phyloP scores from a whole-genome alignment of 2,329 filamentous ascomycete species.

The Phaeosphaeria sp. region DNA sequence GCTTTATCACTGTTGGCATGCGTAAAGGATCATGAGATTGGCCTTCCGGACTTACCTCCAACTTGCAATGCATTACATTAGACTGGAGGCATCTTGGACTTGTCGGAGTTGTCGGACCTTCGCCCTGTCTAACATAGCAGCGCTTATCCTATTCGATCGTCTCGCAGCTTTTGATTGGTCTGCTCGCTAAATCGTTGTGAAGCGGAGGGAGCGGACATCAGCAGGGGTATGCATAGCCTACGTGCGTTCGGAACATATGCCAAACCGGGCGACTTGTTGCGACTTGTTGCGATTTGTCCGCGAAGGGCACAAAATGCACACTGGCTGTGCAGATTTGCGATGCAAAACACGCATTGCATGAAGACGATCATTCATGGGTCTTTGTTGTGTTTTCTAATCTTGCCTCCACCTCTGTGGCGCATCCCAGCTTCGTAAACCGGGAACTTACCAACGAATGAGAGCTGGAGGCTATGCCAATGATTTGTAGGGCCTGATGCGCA shows the following conservation, averaged over 20 bases:
- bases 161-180: not conserved
- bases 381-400: not conserved
- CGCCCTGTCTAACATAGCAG: not conserved
- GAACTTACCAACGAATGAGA: too few species aligned
- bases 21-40: not conserved
- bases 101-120: not conserved
- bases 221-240: conserved; percentile 1
- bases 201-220: too few species aligned
- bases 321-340: not conserved
- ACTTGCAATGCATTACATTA: not conserved
- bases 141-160: not conserved
- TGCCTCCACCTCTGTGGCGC: not conserved
- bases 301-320: not conserved
- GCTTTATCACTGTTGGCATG: not conserved
- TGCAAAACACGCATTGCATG: too few species aligned
- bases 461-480: not conserved
- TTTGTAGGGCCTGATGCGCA: not conserved
- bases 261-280: not conserved
- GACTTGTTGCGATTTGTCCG: not conserved
- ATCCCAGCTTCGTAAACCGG: not conserved
- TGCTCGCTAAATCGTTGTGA: not conserved
- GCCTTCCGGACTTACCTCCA: not conserved
- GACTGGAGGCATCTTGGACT: not conserved
- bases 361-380: too few species aligned
- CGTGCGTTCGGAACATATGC: not conserved